Conservation (phyloP, 1,284 basidiomycete species). For the Porogramme epimiltina region DNA sequence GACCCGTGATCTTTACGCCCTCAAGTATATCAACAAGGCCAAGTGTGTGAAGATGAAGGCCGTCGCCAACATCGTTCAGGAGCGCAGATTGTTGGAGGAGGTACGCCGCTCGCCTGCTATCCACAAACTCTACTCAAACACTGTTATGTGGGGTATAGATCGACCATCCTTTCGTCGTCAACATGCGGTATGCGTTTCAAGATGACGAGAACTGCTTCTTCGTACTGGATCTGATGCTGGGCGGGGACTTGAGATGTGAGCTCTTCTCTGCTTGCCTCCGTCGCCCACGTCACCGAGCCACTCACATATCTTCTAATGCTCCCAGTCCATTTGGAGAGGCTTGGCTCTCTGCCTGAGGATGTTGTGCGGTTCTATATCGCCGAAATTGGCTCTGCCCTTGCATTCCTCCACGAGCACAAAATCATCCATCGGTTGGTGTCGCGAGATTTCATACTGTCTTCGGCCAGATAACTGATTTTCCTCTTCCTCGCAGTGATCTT, state of each 20-base stretch:
- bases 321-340: constrained; percentile 89
- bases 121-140: not conserved
- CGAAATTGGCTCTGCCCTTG: constrained; percentile 87
- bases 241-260: constrained; percentile 93
- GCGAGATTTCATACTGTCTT: not conserved
- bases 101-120: constrained; percentile 40
- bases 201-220: constrained; percentile 99
- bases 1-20: constrained; percentile 90
- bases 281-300: not conserved
- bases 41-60: constrained; percentile 99
- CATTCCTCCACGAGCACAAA: constrained; percentile 87
- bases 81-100: constrained; percentile 90
- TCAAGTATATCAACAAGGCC: constrained; percentile 99
- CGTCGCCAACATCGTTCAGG: constrained; percentile 96
- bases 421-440: constrained; percentile 89
- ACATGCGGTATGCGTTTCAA: constrained; percentile 97
- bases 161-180: constrained; percentile 96
- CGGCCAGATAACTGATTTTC: not conserved
- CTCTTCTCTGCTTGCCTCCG: constrained; percentile 15
- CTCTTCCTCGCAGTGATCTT: constrained; percentile 68
- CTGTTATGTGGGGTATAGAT: constrained; percentile 61
- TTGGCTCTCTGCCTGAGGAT: constrained; percentile 82
- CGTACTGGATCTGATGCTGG: constrained; percentile 97
- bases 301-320: constrained; percentile 15
- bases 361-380: constrained; percentile 91